Percentiles rank a stretch among this genome's conserved stretches.
phyloP scores from a whole-genome alignment of 805 yeast species.

The Sugiyamaella smithiae region DNA sequence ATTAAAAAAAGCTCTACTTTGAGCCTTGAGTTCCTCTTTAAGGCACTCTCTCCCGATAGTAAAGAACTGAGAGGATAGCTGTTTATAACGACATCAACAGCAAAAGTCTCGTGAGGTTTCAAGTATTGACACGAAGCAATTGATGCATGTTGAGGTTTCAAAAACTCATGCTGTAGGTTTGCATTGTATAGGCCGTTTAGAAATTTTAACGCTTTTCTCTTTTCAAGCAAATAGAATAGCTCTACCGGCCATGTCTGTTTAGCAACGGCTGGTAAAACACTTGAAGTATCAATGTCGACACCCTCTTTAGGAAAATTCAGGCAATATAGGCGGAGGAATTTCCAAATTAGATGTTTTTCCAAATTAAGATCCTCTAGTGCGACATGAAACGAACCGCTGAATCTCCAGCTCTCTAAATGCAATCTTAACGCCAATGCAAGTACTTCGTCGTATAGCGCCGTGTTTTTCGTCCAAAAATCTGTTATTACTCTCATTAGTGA shows the following conservation, averaged over 20 bases:
- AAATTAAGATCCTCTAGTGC: no score
- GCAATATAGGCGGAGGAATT: neutral
- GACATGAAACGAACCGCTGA: no score
- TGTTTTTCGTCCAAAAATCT: no score
- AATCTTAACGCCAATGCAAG: no score
- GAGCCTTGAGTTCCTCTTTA: neutral
- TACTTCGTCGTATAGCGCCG: no score
- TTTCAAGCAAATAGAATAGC: neutral
- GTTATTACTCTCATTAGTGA: no score
- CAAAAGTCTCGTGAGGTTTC: neutral
- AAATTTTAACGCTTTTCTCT: neutral
- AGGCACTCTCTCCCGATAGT: neutral
- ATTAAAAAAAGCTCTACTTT: neutral
- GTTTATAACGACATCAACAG: neutral
- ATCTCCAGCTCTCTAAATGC: no score
- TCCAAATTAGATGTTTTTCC: no score
- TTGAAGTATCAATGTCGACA: conserved; percentile 2
- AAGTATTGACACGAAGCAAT: no score
- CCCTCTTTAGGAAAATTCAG: neutral
- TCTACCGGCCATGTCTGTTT: neutral
- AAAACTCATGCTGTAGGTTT: neutral
- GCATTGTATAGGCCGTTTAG: neutral
- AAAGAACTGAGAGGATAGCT: neutral
- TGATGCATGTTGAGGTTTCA: no score
- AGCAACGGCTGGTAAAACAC: neutral